Conservation (phyloP, 805 yeast genomes). For the Ogataea chonburiensis region DNA sequence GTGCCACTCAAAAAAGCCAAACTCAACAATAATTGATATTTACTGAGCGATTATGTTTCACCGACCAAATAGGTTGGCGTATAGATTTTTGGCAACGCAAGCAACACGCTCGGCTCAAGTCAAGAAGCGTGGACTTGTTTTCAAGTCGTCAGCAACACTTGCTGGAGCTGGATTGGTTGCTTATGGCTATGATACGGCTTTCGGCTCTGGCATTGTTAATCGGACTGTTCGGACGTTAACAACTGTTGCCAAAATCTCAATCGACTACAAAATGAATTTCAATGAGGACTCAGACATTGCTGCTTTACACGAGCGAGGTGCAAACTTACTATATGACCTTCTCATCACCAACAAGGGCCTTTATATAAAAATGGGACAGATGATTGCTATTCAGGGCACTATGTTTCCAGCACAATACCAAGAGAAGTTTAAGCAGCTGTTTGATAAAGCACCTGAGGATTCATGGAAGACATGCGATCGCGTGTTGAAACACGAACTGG, state of each 20-base stretch:
- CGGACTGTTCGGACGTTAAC: constrained; percentile 54
- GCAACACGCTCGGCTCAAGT: not conserved
- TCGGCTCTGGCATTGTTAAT: constrained; percentile 48
- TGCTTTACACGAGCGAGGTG: constrained; percentile 57
- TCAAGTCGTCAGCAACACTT: constrained; percentile 6
- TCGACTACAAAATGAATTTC: constrained; percentile 59
- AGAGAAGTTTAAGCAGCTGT: constrained; percentile 51
- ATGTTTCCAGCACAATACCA: constrained; percentile 67
- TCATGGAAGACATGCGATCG: constrained; percentile 46
- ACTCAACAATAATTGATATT: not conserved
- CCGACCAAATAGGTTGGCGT: no score
- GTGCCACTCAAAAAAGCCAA: constrained; percentile 1
- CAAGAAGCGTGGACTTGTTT: constrained; percentile 1
- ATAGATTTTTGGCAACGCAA: no score
- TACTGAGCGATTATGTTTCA: no score
- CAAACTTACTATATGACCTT: constrained; percentile 48
- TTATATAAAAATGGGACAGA: constrained; percentile 77
- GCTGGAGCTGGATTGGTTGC: constrained; percentile 22
- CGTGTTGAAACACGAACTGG: constrained; percentile 41
- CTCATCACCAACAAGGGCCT: constrained; percentile 53
- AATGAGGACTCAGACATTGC: constrained; percentile 45
- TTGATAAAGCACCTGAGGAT: constrained; percentile 68
- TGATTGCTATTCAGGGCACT: constrained; percentile 71
- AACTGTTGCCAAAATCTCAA: constrained; percentile 49
- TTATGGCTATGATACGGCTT: constrained; percentile 30